Conservation (phyloP, 305 asterid species). For the Rubia tinctorum region DNA sequence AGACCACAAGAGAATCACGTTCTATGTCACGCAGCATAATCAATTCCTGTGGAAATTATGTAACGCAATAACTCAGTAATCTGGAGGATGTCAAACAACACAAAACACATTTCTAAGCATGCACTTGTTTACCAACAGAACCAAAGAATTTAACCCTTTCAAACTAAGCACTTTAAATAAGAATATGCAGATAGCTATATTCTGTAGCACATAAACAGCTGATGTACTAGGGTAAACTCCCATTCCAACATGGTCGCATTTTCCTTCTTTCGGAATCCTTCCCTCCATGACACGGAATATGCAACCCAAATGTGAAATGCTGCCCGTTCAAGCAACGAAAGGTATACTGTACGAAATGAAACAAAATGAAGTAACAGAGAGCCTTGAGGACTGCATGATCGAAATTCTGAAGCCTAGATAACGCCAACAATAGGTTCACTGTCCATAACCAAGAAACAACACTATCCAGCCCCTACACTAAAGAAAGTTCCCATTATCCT, state of each 20-base stretch:
- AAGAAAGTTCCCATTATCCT: neutral
- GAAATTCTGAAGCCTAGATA: neutral
- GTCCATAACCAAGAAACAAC: neutral
- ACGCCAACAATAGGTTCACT: neutral
- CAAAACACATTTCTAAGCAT: neutral
- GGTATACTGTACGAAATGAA: neutral
- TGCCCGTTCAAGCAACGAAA: slow-evolving; percentile 7
- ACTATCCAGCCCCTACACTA: neutral
- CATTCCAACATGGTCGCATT: neutral
- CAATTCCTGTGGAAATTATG: slow-evolving; percentile 13
- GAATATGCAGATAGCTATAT: neutral
- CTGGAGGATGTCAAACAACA: neutral
- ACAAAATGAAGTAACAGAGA: too few relatives aligned
- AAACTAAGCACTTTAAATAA: neutral
- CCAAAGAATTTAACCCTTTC: neutral
- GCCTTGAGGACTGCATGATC: neutral
- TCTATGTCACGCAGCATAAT: slow-evolving; percentile 47
- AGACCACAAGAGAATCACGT: slow-evolving; percentile 25
- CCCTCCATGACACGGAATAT: neutral
- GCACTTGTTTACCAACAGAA: neutral
- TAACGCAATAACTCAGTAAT: neutral
- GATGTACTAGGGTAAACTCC: neutral
- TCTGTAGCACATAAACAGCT: neutral
- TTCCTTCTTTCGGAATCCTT: neutral
- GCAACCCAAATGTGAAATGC: neutral